Evolutionary conservation across 495 filamentous ascomycete species (phyloP).

Genomic region (Evernia prunastri): DNA sequence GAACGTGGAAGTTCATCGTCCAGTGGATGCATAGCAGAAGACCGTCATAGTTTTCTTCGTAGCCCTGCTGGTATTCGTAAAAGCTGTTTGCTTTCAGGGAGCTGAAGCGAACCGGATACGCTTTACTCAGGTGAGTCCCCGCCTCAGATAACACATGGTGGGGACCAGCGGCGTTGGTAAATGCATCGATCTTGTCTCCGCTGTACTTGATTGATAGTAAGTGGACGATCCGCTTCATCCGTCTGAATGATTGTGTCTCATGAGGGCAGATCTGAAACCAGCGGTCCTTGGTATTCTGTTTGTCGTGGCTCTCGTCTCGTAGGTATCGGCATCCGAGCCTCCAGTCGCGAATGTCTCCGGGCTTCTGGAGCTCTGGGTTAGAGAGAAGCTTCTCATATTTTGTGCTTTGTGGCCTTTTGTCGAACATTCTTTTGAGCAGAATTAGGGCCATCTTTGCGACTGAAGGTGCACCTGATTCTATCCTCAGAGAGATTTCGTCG

Average conservation of each 20-base stretch:
- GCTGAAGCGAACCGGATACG: neutral
- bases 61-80: neutral
- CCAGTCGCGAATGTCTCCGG: neutral
- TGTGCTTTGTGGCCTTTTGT: neutral
- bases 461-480: neutral
- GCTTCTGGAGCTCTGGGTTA: neutral
- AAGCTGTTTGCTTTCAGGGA: neutral
- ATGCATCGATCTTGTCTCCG: neutral
- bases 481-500: neutral
- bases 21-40: neutral
- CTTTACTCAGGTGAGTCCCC: neutral
- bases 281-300: neutral
- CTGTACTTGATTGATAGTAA: neutral
- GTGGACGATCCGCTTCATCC: too few relatives aligned
- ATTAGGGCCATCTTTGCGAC: neutral
- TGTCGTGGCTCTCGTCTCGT: neutral
- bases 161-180: neutral
- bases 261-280: slow-evolving; percentile 2
- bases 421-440: neutral
- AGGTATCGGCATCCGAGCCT: neutral
- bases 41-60: neutral
- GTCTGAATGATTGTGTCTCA: neutral
- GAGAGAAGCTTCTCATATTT: neutral
- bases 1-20: neutral
- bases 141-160: neutral